Evolutionary conservation across 169 alveolate genomes (phyloP).

Genomic region (Babesia gibsoni): DNA sequence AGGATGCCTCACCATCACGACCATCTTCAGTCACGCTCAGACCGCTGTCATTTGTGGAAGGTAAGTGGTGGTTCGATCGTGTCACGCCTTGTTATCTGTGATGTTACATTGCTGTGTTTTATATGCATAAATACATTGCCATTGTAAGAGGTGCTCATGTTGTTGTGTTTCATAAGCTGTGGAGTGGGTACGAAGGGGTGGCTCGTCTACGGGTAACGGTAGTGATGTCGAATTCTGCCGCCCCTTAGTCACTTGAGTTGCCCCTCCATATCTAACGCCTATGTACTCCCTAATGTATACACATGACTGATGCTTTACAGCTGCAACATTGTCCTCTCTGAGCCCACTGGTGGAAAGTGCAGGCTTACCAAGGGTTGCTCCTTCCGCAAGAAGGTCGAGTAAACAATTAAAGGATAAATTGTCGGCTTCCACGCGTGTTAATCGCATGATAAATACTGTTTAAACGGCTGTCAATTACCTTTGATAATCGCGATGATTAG

Average conservation of each 20-base stretch:
- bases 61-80: too few species aligned
- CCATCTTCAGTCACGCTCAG: conserved; percentile 94
- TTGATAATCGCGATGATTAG: too few species aligned
- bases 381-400: conserved; percentile 89
- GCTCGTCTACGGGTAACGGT: neutral
- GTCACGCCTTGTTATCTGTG: too few species aligned
- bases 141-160: too few species aligned
- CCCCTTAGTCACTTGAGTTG: neutral
- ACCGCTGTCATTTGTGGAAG: conserved; percentile 89
- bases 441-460: too few species aligned
- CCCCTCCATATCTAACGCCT: neutral
- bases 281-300: conserved; percentile 6
- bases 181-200: neutral
- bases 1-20: conserved; percentile 91
- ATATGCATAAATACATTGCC: too few species aligned
- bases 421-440: too few species aligned
- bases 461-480: too few species aligned
- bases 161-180: neutral
- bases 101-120: too few species aligned
- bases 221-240: too few species aligned
- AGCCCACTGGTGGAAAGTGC: conserved; percentile 97
- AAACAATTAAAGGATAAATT: too few species aligned
- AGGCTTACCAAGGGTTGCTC: conserved; percentile 93
- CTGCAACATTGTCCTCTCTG: conserved; percentile 91
- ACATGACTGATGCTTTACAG: conserved; percentile 59